Evolutionary conservation across 2,329 filamentous ascomycete genomes (phyloP).

Genomic region (Chaetomium strumarium): DNA sequence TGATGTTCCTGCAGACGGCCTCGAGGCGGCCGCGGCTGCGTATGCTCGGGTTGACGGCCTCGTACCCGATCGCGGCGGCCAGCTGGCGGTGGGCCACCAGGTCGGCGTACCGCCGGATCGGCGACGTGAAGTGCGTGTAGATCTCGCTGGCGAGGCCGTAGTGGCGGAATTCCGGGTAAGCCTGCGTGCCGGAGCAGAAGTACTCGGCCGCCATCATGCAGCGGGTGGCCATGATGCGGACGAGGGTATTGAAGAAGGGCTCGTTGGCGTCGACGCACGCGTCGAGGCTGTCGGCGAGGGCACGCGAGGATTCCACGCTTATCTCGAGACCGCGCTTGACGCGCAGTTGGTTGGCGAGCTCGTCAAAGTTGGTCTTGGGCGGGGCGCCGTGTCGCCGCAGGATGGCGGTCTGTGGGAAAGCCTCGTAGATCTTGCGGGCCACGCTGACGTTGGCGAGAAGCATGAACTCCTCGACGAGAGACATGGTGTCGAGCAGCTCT

Average conservation of each 20-base stretch:
- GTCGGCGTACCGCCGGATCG: slow-evolving; percentile 96
- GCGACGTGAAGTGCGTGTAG: slow-evolving; percentile 97
- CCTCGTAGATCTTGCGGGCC: slow-evolving; percentile 79
- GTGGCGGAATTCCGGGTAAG: slow-evolving; percentile 91
- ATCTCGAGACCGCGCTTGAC: slow-evolving; percentile 79
- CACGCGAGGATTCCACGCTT: slow-evolving; percentile 77
- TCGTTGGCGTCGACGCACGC: slow-evolving; percentile 70
- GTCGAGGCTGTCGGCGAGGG: slow-evolving; percentile 90
- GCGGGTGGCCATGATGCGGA: slow-evolving; percentile 93
- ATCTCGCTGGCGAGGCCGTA: slow-evolving; percentile 95
- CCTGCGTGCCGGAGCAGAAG: slow-evolving; percentile 89
- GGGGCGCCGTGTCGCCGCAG: slow-evolving; percentile 87
- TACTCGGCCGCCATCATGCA: slow-evolving; percentile 99
- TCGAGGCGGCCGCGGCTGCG: slow-evolving; percentile 81
- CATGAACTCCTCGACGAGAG: slow-evolving; percentile 98
- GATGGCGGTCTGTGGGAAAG: slow-evolving; percentile 92
- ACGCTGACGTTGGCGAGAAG: slow-evolving; percentile 95
- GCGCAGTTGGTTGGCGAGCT: slow-evolving; percentile 83
- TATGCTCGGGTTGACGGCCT: slow-evolving; percentile 72
- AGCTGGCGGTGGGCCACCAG: slow-evolving; percentile 90
- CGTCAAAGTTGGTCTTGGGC: slow-evolving; percentile 94
- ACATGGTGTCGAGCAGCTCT: slow-evolving; percentile 89
- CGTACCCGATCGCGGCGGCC: slow-evolving; percentile 91
- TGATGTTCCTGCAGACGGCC: slow-evolving; percentile 96
- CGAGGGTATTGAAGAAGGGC: slow-evolving; percentile 96